Conservation (phyloP, 306 rosid species). For the Vicia villosa region DNA sequence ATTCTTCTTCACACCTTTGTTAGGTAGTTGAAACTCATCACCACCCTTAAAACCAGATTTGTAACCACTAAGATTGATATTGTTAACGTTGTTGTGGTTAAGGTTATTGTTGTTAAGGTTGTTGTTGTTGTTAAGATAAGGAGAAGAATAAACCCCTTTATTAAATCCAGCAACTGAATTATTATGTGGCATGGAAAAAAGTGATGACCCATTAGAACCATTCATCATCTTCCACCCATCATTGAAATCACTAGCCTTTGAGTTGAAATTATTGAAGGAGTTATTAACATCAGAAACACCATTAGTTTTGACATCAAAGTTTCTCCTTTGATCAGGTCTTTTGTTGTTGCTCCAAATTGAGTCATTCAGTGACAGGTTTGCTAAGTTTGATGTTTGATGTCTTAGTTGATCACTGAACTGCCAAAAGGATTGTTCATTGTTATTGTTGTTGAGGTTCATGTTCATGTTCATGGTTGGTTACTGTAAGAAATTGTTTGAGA, state of each 20-base stretch:
- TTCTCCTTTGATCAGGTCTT: constrained; percentile 60
- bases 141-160: constrained; percentile 61
- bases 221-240: constrained; percentile 53
- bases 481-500: neutral
- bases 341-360: constrained; percentile 83
- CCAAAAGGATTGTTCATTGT: constrained; percentile 70
- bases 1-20: constrained; percentile 51
- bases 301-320: constrained; percentile 69
- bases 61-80: constrained; percentile 47
- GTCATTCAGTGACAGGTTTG: constrained; percentile 68
- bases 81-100: constrained; percentile 27
- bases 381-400: constrained; percentile 54
- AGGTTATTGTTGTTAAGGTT: neutral
- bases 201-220: constrained; percentile 36
- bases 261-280: constrained; percentile 21
- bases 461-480: neutral
- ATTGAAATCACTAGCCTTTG: constrained; percentile 50
- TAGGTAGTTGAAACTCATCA: constrained; percentile 43
- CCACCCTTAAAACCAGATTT: constrained; percentile 50
- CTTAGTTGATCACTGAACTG: constrained; percentile 91
- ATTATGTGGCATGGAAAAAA: constrained; percentile 43
- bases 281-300: constrained; percentile 45
- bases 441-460: constrained; percentile 61
- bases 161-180: constrained; percentile 51
- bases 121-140: constrained; percentile 35